Base-by-base conservation (phyloP, 2,329 filamentous ascomycete species). In the Gaeumannomyces sp. region DNA sequence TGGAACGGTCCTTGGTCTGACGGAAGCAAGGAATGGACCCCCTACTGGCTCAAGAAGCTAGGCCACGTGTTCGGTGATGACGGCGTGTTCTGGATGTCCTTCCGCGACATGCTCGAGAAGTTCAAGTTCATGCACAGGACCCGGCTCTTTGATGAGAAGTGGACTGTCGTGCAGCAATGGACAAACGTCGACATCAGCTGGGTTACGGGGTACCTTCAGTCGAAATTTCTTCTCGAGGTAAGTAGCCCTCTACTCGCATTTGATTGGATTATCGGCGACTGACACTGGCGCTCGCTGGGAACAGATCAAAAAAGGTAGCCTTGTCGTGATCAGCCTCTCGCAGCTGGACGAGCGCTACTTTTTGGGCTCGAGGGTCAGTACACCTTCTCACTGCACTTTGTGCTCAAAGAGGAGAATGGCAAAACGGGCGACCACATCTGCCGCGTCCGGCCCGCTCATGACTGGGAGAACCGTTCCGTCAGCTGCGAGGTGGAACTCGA, bases 1-100 rank as follows among this genome's bases (percentile, higher is more conserved):
- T 91, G 89, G 89, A 87, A 83, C 64, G 89, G 89, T 19, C 81
- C 87, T 5, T 92, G 89, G 89, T 86, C 85, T 53, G 89, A 92
- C 72, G 89, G 89, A 0, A 89, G 86, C 6, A 85, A 88, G 68
- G 84, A 91, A 72, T 92, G 89, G 89, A 91, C 87, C 1, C 79
- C 88, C 0, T 84, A 90, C 70, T 91, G 89, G 88, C 87, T 92
- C 78, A 76, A 83, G 67, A 84, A 85, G 67, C 78, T 91, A 3
- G 78, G 82, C 33, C 86, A 91, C 72, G 83, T 82, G 62, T 90
- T 90, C 68, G 88, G 87, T 25, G 86, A 91, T 68, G 87, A 90
- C 68, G 88, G 88, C 22, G 78, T 76, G 27, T 80, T 80, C 68
- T 80, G 79, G 79, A 81, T 81, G 75, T 72, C 76, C 5, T 80